A percentile compares a stretch with the other conserved stretches of the same genome.
These are phyloP conservation scores for Atalantia buxifolia DNA, from an alignment of 345 rosid genomes.

Conservation along the genomic window DNA sequence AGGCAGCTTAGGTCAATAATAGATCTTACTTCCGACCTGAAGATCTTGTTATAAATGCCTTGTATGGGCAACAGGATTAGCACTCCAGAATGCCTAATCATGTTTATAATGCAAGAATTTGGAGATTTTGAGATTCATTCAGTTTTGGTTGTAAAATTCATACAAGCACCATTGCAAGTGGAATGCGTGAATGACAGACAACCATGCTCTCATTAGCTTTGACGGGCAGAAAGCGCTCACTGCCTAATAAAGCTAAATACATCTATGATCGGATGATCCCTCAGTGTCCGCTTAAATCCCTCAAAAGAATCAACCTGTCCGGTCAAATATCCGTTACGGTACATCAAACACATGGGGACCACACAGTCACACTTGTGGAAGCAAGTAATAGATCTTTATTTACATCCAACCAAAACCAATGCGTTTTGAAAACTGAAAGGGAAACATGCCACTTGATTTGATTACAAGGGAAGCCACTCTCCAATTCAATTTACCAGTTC, in stretches of 20 bases:
- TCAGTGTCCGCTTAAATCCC: too few species aligned
- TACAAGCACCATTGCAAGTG: too few species aligned
- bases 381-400: background rate
- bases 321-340: background rate
- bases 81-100: background rate
- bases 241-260: background rate
- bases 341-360: background rate
- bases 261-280: too few species aligned
- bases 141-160: too few species aligned
- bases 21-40: background rate
- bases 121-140: background rate
- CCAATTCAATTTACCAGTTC: constrained; percentile 14
- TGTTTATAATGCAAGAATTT: background rate
- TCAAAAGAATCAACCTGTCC: background rate
- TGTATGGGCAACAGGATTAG: background rate
- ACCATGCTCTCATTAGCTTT: background rate
- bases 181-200: background rate
- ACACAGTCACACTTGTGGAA: background rate
- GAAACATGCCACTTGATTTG: background rate
- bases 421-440: background rate
- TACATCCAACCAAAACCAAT: background rate
- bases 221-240: background rate
- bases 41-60: background rate
- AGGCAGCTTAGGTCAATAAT: too few species aligned
- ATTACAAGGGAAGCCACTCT: constrained; percentile 26